phyloP scores from a whole-genome alignment of 371 early-diverging fungal species.

The Mucor velutinosus region DNA sequence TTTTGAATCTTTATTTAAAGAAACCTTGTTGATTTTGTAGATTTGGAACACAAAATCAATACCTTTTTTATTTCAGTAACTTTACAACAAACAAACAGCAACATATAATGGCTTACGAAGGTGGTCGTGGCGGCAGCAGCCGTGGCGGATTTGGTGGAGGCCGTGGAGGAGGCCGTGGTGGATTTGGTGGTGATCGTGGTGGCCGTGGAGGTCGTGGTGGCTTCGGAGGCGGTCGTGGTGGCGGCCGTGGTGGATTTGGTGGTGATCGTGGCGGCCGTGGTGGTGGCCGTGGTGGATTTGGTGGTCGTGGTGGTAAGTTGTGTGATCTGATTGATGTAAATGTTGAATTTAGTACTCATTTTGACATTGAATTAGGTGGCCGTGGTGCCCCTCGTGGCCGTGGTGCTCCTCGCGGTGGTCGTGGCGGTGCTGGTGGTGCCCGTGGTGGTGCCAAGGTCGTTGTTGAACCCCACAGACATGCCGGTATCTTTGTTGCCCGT shows the following conservation, averaged over 20 bases:
- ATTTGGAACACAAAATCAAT: conserved; percentile 4
- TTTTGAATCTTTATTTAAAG: conserved; percentile 1
- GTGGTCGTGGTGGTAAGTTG: conserved; percentile 44
- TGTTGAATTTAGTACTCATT: background rate
- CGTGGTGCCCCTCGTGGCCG: conserved; percentile 32
- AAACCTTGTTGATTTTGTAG: conserved; percentile 1
- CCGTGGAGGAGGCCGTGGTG: conserved; percentile 50
- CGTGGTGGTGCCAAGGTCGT: conserved; percentile 81
- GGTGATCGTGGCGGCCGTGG: too few relatives aligned
- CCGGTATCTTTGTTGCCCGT: conserved; percentile 95
- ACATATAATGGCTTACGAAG: conserved; percentile 37
- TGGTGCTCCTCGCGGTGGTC: conserved; percentile 52
- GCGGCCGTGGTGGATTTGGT: conserved; percentile 26
- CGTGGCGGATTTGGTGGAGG: conserved; percentile 31
- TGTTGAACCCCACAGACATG: conserved; percentile 98
- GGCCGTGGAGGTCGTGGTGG: conserved; percentile 39
- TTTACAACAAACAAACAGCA: conserved; percentile 2
- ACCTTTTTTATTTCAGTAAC: background rate
- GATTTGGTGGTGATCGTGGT: conserved; percentile 38
- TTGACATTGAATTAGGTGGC: conserved; percentile 4
- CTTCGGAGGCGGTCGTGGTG: conserved; percentile 47
- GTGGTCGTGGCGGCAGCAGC: conserved; percentile 41
- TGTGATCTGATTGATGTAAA: background rate
- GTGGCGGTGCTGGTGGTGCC: conserved; percentile 50
- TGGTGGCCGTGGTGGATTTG: conserved; percentile 54